Base-by-base conservation (phyloP, 768 basidiomycete species). In the Panus rudis region DNA sequence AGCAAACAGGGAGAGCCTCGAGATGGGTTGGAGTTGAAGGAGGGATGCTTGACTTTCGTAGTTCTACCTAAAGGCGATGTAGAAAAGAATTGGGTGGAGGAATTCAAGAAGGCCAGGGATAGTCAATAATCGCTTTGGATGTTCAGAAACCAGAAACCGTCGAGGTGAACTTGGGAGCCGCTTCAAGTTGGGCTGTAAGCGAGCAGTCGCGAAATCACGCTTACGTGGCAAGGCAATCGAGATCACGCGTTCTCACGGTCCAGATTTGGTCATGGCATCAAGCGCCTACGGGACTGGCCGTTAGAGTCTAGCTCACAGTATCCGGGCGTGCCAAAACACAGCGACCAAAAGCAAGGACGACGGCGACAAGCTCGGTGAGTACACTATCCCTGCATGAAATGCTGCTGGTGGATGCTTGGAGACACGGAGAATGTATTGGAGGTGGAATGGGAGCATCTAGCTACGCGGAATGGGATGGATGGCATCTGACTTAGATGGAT, bases 11-110 rank as follows among this genome's bases (percentile, higher is more conserved):
- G 75, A 2, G 76, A 76, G 42, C 66, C 65, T 24, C 62, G 53
- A 48, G 93, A 98, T 58, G 92, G 94, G 1, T 59, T 97, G 40
- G 88, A 91, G 57, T 56, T 97, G 35, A 83, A 79, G 52, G 87
- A 89, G 50, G 84, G 85, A 3, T 90, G 84, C 53, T 58, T 94
- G 54, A 79, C 80, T 4, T 84, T 93, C 59, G 80, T 77, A 7
- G 81, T 89, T 11, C 57, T 93, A 43, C 86, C 84, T 1, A 88
- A 77, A 58, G 88, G 88, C 1, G 72, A 70, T 5, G 75, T 71
- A 40, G 92, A 97, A 62, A 71, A 74, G 58, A 77, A 75, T 49
- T 98, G 92, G 92, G 76, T 96, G 25, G 81, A 85, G 19, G 84
- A 88, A 41, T 93, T 79, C 72, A 97, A 97, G 68, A 52, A 49